These are phyloP conservation scores for Aspergillus unguis DNA, from an alignment of 2,329 filamentous ascomycete species.

Conservation along the genomic window DNA sequence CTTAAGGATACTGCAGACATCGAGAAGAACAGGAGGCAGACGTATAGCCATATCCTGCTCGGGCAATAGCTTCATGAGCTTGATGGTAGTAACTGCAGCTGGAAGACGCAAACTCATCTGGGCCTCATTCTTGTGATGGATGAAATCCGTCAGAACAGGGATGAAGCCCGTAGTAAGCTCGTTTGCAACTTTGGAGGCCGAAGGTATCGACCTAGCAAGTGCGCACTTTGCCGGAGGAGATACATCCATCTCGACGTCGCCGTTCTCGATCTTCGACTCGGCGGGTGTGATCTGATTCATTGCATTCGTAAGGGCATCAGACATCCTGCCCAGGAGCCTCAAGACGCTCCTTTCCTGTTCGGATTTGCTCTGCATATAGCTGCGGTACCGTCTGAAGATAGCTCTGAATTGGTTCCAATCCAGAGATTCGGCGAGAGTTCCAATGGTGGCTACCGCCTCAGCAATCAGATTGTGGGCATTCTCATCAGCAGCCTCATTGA, in stretches of 20 bases:
- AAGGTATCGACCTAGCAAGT: constrained; percentile 65
- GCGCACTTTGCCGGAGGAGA: constrained; percentile 32
- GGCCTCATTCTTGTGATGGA: constrained; percentile 92
- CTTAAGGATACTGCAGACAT: constrained; percentile 87
- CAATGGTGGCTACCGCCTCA: constrained; percentile 79
- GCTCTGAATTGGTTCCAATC: constrained; percentile 90
- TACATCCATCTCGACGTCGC: constrained; percentile 29
- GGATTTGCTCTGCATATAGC: constrained; percentile 74
- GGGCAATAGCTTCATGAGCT: constrained; percentile 78
- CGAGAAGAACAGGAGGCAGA: constrained; percentile 79
- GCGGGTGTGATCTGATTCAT: constrained; percentile 33
- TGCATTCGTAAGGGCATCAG: constrained; percentile 68
- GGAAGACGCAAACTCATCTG: constrained; percentile 91
- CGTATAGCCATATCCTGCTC: constrained; percentile 67
- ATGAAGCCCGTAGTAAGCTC: constrained; percentile 74
- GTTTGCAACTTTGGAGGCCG: constrained; percentile 62
- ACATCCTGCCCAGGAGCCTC: constrained; percentile 73
- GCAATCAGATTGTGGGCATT: constrained; percentile 76
- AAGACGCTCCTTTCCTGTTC: constrained; percentile 84
- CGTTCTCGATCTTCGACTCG: constrained; percentile 18
- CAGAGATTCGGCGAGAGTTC: constrained; percentile 68
- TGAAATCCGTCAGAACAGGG: constrained; percentile 74
- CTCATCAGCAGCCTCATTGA: constrained; percentile 76
- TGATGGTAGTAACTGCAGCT: constrained; percentile 82
- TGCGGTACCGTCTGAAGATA: constrained; percentile 76